Percentiles rank a stretch among this genome's conserved stretches.
Conservation (phyloP, 352 stramenopile species). For the Globisporangium paroecandrum region DNA sequence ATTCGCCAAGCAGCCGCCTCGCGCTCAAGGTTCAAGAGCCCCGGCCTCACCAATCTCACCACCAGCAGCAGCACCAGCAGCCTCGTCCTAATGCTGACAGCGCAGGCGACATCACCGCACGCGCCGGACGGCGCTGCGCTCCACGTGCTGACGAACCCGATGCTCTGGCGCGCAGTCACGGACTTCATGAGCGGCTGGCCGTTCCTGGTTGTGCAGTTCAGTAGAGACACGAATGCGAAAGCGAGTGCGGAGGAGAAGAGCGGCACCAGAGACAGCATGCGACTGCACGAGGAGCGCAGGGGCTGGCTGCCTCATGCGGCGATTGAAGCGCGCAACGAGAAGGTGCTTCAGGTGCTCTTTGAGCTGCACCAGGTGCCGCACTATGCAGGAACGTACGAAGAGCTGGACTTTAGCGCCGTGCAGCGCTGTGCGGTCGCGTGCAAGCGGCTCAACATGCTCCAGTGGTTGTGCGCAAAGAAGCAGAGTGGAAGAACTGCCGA, state of each 20-base stretch:
- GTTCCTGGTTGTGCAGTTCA: conserved; percentile 2
- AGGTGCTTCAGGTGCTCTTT: conserved; percentile 10
- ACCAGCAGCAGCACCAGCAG: neutral
- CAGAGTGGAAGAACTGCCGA: neutral
- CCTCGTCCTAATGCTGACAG: neutral
- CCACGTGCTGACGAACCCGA: conserved; percentile 4
- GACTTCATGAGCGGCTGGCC: conserved; percentile 11
- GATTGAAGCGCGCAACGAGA: conserved; percentile 8
- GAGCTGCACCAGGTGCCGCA: conserved; percentile 7
- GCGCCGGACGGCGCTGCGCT: neutral
- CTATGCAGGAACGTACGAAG: neutral
- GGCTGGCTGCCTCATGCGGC: conserved; percentile 15
- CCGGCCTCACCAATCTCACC: neutral
- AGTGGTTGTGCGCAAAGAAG: conserved; percentile 1
- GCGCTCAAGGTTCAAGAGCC: neutral
- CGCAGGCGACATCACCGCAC: neutral
- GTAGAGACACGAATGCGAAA: neutral
- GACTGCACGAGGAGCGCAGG: neutral
- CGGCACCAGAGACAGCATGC: neutral
- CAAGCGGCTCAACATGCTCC: conserved; percentile 12
- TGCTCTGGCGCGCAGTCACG: conserved; percentile 11
- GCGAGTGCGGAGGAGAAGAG: neutral
- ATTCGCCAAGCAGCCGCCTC: too few species aligned
- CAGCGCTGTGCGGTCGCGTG: conserved; percentile 15
- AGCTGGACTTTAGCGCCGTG: conserved; percentile 4